Evolutionary conservation across 352 stramenopile species (phyloP).

Genomic region (Pythium inflatum): DNA sequence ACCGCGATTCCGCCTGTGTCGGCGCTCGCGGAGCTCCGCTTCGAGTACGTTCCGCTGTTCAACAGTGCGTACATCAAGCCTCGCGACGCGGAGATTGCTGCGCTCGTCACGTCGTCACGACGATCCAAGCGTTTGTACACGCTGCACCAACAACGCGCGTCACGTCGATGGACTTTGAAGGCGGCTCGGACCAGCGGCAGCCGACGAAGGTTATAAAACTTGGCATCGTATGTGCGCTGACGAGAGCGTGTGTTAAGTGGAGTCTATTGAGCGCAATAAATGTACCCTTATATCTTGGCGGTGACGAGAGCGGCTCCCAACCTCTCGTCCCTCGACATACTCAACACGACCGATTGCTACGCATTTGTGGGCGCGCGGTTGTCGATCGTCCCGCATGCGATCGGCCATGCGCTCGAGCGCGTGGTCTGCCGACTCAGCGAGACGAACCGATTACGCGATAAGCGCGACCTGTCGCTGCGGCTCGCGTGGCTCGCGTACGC

Average conservation of each 20-base stretch:
- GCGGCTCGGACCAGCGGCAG: too few species aligned
- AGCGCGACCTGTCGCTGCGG: neutral
- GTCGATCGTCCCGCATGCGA: neutral
- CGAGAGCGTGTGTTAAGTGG: too few species aligned
- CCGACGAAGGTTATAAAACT: too few species aligned
- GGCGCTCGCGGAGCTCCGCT: neutral
- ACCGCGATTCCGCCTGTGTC: neutral
- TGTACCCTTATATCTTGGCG: too few species aligned
- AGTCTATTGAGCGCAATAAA: too few species aligned
- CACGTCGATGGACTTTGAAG: neutral
- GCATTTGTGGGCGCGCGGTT: neutral
- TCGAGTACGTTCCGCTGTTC: neutral
- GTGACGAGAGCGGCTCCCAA: neutral
- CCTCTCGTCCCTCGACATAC: neutral
- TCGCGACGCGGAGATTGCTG: neutral
- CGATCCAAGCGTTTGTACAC: neutral
- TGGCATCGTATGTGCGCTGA: too few species aligned
- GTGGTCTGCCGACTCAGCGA: neutral
- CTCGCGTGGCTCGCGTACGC: conserved; percentile 16
- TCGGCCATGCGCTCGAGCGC: neutral
- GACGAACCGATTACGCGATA: neutral
- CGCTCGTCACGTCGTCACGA: too few species aligned
- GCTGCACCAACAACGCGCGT: neutral
- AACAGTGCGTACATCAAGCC: neutral
- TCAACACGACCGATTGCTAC: neutral